Percentiles rank a stretch among this genome's conserved stretches.
These are phyloP conservation scores for Hypoxylon intermedium DNA, from an alignment of 495 filamentous ascomycete species.

Conservation along the genomic window DNA sequence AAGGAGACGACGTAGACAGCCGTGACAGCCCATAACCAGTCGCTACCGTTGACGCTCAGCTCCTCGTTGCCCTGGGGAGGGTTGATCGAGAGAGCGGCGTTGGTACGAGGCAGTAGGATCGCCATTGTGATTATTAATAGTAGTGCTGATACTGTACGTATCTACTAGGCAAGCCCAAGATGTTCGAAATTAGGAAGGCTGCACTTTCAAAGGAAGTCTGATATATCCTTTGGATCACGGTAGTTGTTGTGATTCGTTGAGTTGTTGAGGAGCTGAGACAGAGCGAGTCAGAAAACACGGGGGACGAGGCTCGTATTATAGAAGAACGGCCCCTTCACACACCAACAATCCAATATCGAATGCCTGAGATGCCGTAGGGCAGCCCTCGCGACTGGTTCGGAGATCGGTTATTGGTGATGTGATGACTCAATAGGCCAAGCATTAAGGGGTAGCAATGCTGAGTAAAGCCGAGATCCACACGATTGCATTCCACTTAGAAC, in stretches of 20 bases:
- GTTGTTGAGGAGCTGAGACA: conserved; percentile 18
- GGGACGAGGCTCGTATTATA: conserved; percentile 35
- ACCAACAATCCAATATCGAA: conserved; percentile 21
- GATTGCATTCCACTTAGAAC: conserved; percentile 21
- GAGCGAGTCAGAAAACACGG: conserved; percentile 19
- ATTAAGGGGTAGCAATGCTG: conserved; percentile 10
- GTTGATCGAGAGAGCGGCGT: conserved; percentile 55
- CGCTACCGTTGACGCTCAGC: conserved; percentile 53
- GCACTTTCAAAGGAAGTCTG: conserved; percentile 21
- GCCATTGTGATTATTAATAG: conserved; percentile 35
- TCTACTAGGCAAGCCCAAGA: conserved; percentile 14
- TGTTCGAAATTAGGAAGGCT: background rate
- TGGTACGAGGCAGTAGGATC: conserved; percentile 43
- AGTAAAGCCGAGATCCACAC: conserved; percentile 35
- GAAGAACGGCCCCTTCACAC: conserved; percentile 4
- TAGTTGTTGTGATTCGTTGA: conserved; percentile 29
- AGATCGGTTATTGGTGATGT: conserved; percentile 28
- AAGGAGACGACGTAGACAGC: conserved; percentile 53
- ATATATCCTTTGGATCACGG: conserved; percentile 33
- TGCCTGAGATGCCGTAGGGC: conserved; percentile 12
- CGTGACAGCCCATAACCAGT: conserved; percentile 57
- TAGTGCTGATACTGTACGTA: conserved; percentile 10
- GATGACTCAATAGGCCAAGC: conserved; percentile 22
- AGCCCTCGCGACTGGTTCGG: conserved; percentile 25
- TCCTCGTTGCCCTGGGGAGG: conserved; percentile 48